Evolutionary conservation across 805 yeast species (phyloP), one percentile per base, ranked within the genome.

Genomic region (Komagataella phaffii): DNA sequence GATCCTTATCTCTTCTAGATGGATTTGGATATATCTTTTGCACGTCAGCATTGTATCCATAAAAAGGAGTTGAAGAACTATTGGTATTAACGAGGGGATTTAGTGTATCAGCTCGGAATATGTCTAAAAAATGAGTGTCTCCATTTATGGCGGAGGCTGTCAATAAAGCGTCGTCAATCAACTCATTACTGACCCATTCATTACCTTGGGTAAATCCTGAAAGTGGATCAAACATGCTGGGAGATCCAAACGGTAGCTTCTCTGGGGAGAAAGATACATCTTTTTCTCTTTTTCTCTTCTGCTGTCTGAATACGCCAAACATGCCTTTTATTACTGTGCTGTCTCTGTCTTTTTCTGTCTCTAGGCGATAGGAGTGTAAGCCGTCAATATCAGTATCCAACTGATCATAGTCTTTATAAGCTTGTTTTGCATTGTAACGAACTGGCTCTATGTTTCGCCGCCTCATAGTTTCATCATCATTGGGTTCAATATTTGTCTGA

Each of bases 381-480:
- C 70, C 61, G 1, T 77, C 74, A 49, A 86, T 67, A 57, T 85
- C 88, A 46, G 71, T 70, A 63, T 89, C 96, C 81, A 89, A 82
- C 18, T 88, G 95, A 43, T 85, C 88, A 62, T 88, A 88, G n/a
- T 80, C 76, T 51, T 73, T 76, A 63, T 85, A 89, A 48, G 69
- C 66, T 59, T 68, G 67, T 46, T 73, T 74, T 19, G 76, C 74
- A 17, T 85, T 79, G 71, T 88, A 89, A 53, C 69, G 73, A 0
- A 88, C 96, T 63, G 85, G 84, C 3, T 79, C 90, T 10, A 87
- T 77, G 51, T 80, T 76, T 56, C 95, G 69, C 60, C 95, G 67
- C 59, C 83, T 88, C 57, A 77, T 83, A 50, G 76, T 79, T 48
- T 77, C 83, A 47, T 73, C 79, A 48, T 64, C 67, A 18, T 49